phyloP scores from a whole-genome alignment of 495 filamentous ascomycete genomes.

The Neurospora sp. region DNA sequence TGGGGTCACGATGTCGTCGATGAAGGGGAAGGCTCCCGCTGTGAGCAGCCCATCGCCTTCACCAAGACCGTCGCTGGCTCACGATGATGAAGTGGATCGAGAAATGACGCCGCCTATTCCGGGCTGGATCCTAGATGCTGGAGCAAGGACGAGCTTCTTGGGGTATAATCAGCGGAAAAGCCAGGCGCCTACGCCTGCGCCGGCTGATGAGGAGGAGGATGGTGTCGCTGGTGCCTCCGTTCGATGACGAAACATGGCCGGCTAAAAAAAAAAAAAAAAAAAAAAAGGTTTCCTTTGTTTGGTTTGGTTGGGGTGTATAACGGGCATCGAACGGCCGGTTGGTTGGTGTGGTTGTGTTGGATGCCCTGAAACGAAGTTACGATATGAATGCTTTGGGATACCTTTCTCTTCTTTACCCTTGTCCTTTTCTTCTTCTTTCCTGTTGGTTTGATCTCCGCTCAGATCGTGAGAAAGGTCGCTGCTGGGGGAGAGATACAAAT shows the following conservation, averaged over 20 bases:
- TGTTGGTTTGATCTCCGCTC: background rate
- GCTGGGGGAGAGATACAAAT: background rate
- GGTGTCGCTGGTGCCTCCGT: background rate
- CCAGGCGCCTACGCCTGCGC: background rate
- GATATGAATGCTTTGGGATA: background rate
- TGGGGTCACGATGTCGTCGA: background rate
- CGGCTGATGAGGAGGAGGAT: background rate
- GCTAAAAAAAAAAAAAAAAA: background rate
- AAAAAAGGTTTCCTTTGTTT: background rate
- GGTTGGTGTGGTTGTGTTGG: background rate
- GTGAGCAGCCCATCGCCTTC: background rate
- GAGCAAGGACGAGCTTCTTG: constrained; percentile 33
- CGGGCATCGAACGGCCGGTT: background rate
- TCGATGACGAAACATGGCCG: background rate
- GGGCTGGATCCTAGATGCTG: constrained; percentile 44
- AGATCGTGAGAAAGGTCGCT: background rate
- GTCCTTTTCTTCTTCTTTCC: background rate
- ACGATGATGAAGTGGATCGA: background rate
- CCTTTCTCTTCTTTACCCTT: background rate
- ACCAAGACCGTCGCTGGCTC: background rate
- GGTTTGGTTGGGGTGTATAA: background rate
- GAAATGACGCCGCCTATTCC: constrained; percentile 48
- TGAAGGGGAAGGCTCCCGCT: background rate
- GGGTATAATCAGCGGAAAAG: constrained; percentile 23
- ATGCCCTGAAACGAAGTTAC: background rate